phyloP scores from a whole-genome alignment of 345 rosid genomes.

The Raphanus sativus region DNA sequence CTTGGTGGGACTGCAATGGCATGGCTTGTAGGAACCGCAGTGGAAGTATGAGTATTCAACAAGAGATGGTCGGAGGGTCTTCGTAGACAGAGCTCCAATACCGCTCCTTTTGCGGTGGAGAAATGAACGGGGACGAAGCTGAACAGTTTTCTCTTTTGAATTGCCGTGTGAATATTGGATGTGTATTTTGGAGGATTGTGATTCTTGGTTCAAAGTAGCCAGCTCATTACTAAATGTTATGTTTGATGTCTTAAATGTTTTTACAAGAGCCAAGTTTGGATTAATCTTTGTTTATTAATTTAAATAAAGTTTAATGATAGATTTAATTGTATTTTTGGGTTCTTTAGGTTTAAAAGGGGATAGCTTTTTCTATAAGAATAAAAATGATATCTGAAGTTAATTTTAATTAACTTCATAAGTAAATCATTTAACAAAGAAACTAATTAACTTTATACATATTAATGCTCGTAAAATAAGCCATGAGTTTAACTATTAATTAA shows the following conservation, averaged over 20 bases:
- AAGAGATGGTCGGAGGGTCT: constrained; percentile 54
- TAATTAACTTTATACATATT: too few relatives aligned
- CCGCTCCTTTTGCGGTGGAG: constrained; percentile 41
- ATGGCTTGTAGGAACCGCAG: constrained; percentile 86
- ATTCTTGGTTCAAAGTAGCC: too few relatives aligned
- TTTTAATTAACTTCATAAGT: too few relatives aligned
- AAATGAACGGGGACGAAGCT: constrained; percentile 22
- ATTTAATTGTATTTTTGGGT: too few relatives aligned
- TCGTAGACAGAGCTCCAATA: constrained; percentile 64
- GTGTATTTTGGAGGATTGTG: too few relatives aligned
- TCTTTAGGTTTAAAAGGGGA: too few relatives aligned
- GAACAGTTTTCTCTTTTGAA: not conserved
- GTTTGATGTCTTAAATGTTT: not conserved
- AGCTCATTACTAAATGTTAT: not conserved
- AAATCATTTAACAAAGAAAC: too few relatives aligned
- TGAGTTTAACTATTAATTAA: too few relatives aligned
- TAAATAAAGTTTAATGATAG: too few relatives aligned
- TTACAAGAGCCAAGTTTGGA: not conserved
- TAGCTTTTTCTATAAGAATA: too few relatives aligned
- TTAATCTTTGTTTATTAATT: not conserved
- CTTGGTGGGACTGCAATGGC: constrained; percentile 73
- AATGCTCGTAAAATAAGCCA: too few relatives aligned
- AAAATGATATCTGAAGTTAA: too few relatives aligned
- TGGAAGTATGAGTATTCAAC: constrained; percentile 58
- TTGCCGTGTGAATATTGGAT: constrained; percentile 11